phyloP scores from a whole-genome alignment of 345 rosid genomes.

The Alliaria petiolata region DNA sequence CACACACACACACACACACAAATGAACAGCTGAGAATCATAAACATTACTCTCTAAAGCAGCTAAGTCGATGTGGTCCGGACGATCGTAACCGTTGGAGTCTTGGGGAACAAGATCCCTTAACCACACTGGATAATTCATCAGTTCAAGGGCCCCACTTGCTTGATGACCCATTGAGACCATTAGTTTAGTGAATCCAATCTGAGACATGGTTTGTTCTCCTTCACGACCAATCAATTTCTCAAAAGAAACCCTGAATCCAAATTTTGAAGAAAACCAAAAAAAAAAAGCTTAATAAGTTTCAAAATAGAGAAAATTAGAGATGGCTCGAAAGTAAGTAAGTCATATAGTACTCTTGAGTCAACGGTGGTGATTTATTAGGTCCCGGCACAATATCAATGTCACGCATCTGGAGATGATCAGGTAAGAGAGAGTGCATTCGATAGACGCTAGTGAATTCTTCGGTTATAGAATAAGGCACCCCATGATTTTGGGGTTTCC shows the following conservation, averaged over 20 bases:
- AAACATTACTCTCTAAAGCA: constrained; percentile 59
- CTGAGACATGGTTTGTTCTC: constrained; percentile 34
- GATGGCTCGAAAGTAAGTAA: neutral
- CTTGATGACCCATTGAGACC: constrained; percentile 75
- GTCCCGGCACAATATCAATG: constrained; percentile 18
- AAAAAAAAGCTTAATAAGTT: too few relatives aligned
- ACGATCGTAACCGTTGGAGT: constrained; percentile 42
- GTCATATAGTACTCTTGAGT: constrained; percentile 31
- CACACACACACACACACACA: too few relatives aligned
- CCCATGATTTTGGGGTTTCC: constrained; percentile 48
- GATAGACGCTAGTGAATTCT: constrained; percentile 56
- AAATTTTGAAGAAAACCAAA: too few relatives aligned
- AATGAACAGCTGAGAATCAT: neutral
- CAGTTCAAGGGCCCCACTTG: constrained; percentile 49
- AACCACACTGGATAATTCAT: constrained; percentile 61
- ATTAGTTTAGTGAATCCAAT: constrained; percentile 44
- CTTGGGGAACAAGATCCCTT: constrained; percentile 39
- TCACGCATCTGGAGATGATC: constrained; percentile 42
- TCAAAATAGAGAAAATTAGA: neutral
- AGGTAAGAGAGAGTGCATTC: constrained; percentile 59
- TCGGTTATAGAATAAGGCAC: constrained; percentile 64
- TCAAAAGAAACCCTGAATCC: too few relatives aligned
- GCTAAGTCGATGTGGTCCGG: constrained; percentile 47
- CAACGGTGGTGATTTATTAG: constrained; percentile 44
- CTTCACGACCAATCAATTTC: constrained; percentile 34